Conservation (phyloP, 2,329 filamentous ascomycete species). For the Diaporthe vexans region DNA sequence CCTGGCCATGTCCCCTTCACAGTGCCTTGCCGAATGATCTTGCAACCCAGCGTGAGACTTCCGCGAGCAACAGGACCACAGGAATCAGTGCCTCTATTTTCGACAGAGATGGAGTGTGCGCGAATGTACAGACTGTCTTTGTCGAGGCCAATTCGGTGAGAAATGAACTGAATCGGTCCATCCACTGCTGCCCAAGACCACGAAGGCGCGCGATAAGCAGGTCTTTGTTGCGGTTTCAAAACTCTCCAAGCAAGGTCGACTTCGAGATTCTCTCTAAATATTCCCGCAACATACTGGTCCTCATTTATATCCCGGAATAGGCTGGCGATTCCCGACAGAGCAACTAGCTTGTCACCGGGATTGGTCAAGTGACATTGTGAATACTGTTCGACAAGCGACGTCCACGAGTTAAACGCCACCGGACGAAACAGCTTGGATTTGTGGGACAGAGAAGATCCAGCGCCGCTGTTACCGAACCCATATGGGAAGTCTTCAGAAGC, state of each 20-base stretch:
- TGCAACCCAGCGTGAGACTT: background rate
- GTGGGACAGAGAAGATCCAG: no score
- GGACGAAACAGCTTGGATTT: no score
- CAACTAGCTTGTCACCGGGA: background rate
- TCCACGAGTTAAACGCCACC: background rate
- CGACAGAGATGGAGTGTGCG: background rate
- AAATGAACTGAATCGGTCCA: background rate
- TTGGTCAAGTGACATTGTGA: background rate
- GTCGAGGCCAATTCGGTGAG: background rate
- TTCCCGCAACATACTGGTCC: background rate
- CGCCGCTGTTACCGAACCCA: background rate
- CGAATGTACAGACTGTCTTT: background rate
- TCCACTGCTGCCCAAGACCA: conserved; percentile 15
- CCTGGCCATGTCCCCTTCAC: background rate
- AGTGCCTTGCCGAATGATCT: background rate
- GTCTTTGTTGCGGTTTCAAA: background rate
- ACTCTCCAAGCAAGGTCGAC: background rate
- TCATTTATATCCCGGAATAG: rapidly evolving
- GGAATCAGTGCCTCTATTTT: background rate
- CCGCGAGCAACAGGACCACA: background rate
- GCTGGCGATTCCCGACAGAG: background rate
- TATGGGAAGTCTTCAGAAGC: background rate
- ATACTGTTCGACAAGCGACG: background rate
- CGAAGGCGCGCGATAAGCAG: background rate
- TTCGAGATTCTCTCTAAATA: background rate